Evolutionary conservation across 768 basidiomycete species (phyloP), one percentile per base, ranked within the genome.

Genomic region (Tylopilus cervinicoccineus): DNA sequence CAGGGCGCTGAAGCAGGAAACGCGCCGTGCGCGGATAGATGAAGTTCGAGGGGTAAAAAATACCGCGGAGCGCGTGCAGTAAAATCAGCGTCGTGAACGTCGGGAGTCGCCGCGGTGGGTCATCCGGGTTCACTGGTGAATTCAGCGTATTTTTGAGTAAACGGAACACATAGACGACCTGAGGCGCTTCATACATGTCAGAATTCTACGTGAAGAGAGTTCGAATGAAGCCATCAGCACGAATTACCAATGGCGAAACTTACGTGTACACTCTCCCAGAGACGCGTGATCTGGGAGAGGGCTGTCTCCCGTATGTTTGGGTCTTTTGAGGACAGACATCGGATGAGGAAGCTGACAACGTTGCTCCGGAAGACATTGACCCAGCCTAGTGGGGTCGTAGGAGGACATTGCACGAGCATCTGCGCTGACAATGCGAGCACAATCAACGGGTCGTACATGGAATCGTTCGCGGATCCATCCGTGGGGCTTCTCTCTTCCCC

Each of bases 1-100:
- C 77, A 1, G 92, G 85, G 2, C 95, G 81, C 66, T 96, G 93
- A 0, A 98, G 77, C 6, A 98, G 78, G 75, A 96, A 97, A 5
- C 88, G 79, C 1, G 89, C 83, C 1, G 86, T 88, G 14, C 86
- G 70, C 0, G 94, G 92, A 61, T 95, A 98, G 37, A 90, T 83
- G 65, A 92, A 89, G 43, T 86, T 84, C 2, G 88, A 84, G 0
- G 95, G 93, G 52, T 90, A 86, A 68, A 93, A 94, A 28, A 95
- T 75, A 1, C 81, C 83, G 24, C 86, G 77, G 5, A 96, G 69
- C 2, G 90, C 82, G 53, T 98, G 93, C 3, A 85, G 76, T 44
- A 97, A 75, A 56, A 95, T 78, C 16, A 97, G 79, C 2, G 90
- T 84, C 5, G 83, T 79, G 51, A 87, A 86, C 2, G 87, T 80